phyloP scores from a whole-genome alignment of 164 flowering plant genomes.

The Buxus sempervirens region DNA sequence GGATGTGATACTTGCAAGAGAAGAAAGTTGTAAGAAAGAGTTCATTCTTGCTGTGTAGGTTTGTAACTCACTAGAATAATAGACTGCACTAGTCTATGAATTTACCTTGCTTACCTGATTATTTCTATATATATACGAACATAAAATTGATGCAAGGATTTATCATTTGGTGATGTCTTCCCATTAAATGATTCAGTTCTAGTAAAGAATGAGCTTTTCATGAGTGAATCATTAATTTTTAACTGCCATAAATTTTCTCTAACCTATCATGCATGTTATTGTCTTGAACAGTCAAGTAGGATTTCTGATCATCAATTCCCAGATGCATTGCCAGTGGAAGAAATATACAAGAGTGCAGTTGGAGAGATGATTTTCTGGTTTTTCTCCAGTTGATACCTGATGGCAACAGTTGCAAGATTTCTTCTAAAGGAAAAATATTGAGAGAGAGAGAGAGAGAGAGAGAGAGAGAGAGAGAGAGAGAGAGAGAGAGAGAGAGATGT shows the following conservation, averaged over 20 bases:
- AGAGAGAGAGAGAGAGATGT: too few species aligned
- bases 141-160: too few species aligned
- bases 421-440: neutral
- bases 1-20: neutral
- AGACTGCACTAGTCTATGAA: too few species aligned
- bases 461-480: too few species aligned
- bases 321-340: conserved; percentile 44
- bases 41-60: too few species aligned
- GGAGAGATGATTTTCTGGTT: conserved; percentile 56
- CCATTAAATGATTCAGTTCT: too few species aligned
- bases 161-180: too few species aligned
- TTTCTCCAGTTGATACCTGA: conserved; percentile 24
- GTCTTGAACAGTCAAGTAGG: conserved; percentile 30
- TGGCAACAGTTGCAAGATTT: neutral
- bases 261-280: neutral
- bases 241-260: neutral
- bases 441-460: too few species aligned
- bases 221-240: neutral
- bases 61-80: too few species aligned
- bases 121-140: too few species aligned
- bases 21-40: too few species aligned
- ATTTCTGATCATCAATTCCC: conserved; percentile 31
- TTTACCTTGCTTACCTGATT: too few species aligned
- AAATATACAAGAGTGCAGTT: conserved; percentile 60
- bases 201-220: neutral